phyloP scores from a whole-genome alignment of 108 stramenopile genomes.

The Cyclotella sp. region DNA sequence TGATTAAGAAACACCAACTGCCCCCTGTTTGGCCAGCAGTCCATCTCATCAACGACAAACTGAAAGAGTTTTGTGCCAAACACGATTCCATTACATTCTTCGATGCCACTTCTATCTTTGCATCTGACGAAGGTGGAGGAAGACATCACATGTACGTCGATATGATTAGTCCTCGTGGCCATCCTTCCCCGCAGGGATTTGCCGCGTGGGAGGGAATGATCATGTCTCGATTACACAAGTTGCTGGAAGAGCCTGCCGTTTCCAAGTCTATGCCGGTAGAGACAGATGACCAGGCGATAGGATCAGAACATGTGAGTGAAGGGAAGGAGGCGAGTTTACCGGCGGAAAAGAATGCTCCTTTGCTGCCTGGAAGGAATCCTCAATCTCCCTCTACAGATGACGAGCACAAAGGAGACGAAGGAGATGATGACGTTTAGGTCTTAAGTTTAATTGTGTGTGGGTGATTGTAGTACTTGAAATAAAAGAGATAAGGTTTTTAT shows the following conservation, averaged over 20 bases:
- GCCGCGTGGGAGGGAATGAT: slow-evolving; percentile 59
- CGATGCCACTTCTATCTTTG: slow-evolving; percentile 78
- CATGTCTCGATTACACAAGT: slow-evolving; percentile 17
- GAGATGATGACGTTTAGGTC: neutral
- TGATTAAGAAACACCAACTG: slow-evolving; percentile 45
- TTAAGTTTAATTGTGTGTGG: neutral
- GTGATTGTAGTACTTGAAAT: neutral
- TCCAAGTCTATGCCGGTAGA: neutral
- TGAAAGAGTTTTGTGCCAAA: slow-evolving; percentile 64
- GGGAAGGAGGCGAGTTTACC: slow-evolving; percentile 27
- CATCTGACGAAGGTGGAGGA: slow-evolving; percentile 46
- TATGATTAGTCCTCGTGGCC: slow-evolving; percentile 67
- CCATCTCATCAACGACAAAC: slow-evolving; percentile 68
- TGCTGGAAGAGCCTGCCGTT: slow-evolving; percentile 7
- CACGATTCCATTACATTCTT: slow-evolving; percentile 72
- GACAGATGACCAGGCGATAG: slow-evolving; percentile 1
- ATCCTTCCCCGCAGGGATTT: slow-evolving; percentile 76
- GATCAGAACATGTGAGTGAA: slow-evolving; percentile 41
- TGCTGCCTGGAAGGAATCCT: neutral
- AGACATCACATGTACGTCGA: slow-evolving; percentile 57
- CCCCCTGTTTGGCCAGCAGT: slow-evolving; percentile 83
- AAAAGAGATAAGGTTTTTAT: too few species aligned
- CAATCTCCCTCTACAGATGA: slow-evolving; percentile 16
- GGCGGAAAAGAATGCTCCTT: neutral
- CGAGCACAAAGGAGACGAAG: slow-evolving; percentile 8